Evolutionary conservation across 192 early-diverging fungal genomes (phyloP), one percentile per base, ranked within the genome.

Genomic region (Backusella morwellensis): DNA sequence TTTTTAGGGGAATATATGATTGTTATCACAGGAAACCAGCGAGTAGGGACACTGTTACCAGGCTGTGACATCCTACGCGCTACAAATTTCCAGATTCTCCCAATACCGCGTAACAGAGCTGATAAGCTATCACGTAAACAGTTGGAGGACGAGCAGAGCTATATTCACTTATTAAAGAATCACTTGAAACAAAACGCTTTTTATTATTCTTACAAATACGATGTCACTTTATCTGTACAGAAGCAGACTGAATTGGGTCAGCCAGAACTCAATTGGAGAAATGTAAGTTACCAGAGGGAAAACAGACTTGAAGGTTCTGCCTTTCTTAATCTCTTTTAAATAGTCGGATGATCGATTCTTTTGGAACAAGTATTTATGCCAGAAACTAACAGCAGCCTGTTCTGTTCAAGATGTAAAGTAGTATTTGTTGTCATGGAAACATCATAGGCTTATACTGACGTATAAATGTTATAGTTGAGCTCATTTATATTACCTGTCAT

Each of bases 401-500:
- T 26, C 35, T 47, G 11, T 11, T 68, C 74, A 75, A 68, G 74
- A 75, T 40, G 74, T 75, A 75, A 75, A 42, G 9, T 68, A 68
- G 67, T 15, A 66, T 40, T 4, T 35, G 19, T 50, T 50, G 6
- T 23, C 11, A 66, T 3, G 11, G 23, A 32, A 17, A 44, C 4
- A 70, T 23, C 6, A 47, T 36, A 42, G 41, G 6, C 50, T 47
- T 14, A 52, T 67, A n/a, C 41, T 19, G 74, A 50, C 70, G 8
- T 40, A n/a, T 7, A 19, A n/a, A 40, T 29, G 29, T 1, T 42
- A 14, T 68, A 93, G 91, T 72, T 93, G 19, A 86, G 88, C 77
- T 88, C 86, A 68, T 99, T 94, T 86, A 94, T 98, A 44, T 81
- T 98, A 52, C 98, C 97, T 6, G 83, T 99, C 35, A 91, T 97